Evolutionary conservation across 2,329 filamentous ascomycete genomes (phyloP).

Genomic region (Arthrinium phaeospermum): DNA sequence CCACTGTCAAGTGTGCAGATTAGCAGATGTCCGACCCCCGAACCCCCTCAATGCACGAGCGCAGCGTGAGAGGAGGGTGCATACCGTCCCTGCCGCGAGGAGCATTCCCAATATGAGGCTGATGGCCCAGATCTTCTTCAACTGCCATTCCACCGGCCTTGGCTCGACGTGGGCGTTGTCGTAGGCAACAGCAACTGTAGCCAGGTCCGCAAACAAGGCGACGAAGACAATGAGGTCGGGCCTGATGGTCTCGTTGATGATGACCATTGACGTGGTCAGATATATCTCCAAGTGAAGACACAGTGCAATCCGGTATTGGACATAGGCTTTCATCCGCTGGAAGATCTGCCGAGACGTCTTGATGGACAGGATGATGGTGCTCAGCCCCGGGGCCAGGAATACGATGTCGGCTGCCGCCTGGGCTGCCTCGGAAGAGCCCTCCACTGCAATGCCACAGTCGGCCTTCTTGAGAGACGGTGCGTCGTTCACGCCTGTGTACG

Average conservation of each 20-base stretch:
- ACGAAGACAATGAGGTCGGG: constrained; percentile 80
- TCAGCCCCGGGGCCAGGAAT: constrained; percentile 74
- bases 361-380: constrained; percentile 74
- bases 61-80: background rate
- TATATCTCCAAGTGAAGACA: constrained; percentile 79
- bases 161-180: constrained; percentile 79
- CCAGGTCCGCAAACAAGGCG: constrained; percentile 79
- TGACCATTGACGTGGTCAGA: constrained; percentile 78
- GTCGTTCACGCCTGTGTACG: constrained; percentile 65
- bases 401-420: constrained; percentile 77
- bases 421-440: constrained; percentile 74
- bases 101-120: constrained; percentile 70
- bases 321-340: constrained; percentile 66
- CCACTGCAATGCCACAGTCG: constrained; percentile 76
- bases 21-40: background rate
- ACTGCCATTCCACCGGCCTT: constrained; percentile 79
- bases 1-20: constrained; percentile 50
- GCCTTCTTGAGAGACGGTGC: constrained; percentile 77
- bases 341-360: constrained; percentile 67
- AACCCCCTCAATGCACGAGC: too few relatives aligned
- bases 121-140: constrained; percentile 83
- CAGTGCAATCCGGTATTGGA: constrained; percentile 78
- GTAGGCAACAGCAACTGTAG: constrained; percentile 79
- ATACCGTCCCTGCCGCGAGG: constrained; percentile 66
- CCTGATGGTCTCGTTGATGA: constrained; percentile 77